Evolutionary conservation across 768 basidiomycete genomes (phyloP).

Genomic region (Strobilomyces echinocephalus): DNA sequence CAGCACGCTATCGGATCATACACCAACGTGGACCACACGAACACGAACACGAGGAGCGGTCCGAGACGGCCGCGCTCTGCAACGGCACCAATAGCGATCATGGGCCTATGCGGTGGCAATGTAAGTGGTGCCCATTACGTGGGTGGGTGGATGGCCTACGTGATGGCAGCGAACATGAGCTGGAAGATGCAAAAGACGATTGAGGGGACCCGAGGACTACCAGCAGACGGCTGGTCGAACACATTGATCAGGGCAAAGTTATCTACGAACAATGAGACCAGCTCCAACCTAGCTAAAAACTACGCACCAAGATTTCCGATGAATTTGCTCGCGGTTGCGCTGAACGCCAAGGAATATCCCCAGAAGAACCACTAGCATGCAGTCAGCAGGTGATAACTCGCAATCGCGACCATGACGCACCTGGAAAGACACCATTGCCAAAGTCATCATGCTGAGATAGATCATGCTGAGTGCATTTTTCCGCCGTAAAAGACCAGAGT

Average conservation of each 20-base stretch:
- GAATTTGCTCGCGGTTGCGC: constrained; percentile 63
- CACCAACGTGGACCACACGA: constrained; percentile 82
- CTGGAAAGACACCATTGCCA: constrained; percentile 83
- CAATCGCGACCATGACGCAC: constrained; percentile 51
- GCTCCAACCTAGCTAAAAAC: not conserved
- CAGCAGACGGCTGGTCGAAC: constrained; percentile 68
- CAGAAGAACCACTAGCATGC: constrained; percentile 86
- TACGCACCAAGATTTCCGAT: constrained; percentile 80
- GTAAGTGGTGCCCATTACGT: not conserved
- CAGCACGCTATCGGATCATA: constrained; percentile 96
- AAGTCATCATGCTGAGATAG: constrained; percentile 67
- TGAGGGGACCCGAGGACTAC: constrained; percentile 63
- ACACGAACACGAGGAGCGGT: constrained; percentile 85
- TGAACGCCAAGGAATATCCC: constrained; percentile 92
- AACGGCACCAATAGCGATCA: constrained; percentile 87
- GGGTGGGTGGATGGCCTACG: constrained; percentile 40
- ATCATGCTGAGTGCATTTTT: constrained; percentile 95
- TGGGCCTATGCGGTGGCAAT: constrained; percentile 47
- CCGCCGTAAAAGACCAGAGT: constrained; percentile 83
- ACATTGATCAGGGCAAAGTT: constrained; percentile 85
- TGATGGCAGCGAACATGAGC: constrained; percentile 86
- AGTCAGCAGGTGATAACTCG: not conserved
- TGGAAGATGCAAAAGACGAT: constrained; percentile 83
- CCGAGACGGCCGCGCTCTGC: constrained; percentile 86
- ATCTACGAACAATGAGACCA: constrained; percentile 36